phyloP scores from a whole-genome alignment of 441 rosid species.

The Corymbia calophylla region DNA sequence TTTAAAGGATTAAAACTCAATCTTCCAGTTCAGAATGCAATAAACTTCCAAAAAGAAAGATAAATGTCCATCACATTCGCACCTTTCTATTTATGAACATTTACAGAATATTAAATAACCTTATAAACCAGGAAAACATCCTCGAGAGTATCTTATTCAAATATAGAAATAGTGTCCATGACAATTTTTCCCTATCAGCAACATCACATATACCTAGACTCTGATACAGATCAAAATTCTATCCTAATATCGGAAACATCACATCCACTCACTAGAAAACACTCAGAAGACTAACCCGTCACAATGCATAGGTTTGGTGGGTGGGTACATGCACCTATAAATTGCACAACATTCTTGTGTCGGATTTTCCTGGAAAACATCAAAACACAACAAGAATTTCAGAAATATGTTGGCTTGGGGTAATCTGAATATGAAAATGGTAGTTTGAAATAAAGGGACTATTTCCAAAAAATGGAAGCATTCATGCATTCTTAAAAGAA shows the following conservation, averaged over 20 bases:
- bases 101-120: neutral
- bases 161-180: neutral
- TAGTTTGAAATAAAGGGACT: neutral
- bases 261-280: neutral
- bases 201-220: neutral
- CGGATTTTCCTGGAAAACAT: constrained; percentile 72
- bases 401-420: neutral
- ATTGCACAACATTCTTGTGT: constrained; percentile 94
- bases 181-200: neutral
- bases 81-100: neutral
- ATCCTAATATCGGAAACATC: neutral
- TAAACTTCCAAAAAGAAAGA: neutral
- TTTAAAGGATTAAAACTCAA: constrained; percentile 6
- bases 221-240: neutral
- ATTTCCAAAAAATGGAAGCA: neutral
- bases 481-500: neutral
- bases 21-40: neutral
- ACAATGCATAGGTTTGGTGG: constrained; percentile 88
- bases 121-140: neutral
- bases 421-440: neutral
- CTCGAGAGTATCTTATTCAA: neutral
- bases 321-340: constrained; percentile 87
- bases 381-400: neutral
- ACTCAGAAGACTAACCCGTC: constrained; percentile 43
- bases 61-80: neutral